Evolutionary conservation across 331 rosid species (phyloP).

Genomic region (Rosa hybrid): DNA sequence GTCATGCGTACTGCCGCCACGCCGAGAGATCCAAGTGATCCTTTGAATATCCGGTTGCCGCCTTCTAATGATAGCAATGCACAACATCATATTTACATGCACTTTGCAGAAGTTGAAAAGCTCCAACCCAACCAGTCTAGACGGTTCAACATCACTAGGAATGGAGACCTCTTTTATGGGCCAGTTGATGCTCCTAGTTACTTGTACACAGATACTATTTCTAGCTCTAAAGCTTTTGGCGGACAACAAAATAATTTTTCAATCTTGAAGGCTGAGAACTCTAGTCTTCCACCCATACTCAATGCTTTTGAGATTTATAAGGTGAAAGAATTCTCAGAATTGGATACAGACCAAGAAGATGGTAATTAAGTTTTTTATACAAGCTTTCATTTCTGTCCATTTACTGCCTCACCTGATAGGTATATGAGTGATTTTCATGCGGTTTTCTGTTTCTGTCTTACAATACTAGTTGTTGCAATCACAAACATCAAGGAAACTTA

Average conservation of each 20-base stretch:
- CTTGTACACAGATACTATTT: not conserved
- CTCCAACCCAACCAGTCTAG: not conserved
- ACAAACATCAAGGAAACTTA: conserved; percentile 9
- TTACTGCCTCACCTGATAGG: not conserved
- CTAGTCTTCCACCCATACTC: conserved; percentile 19
- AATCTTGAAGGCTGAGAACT: conserved; percentile 1
- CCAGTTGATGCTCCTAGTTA: not conserved
- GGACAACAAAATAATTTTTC: not conserved
- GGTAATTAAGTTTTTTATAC: not conserved
- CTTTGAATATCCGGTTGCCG: not conserved
- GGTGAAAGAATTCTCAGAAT: not conserved
- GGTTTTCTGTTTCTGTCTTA: not conserved
- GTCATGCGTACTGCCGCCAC: not conserved
- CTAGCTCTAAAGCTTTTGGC: not conserved
- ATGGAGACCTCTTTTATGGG: not conserved
- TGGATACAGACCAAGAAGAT: conserved; percentile 10
- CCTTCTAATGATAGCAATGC: not conserved
- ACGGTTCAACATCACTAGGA: not conserved
- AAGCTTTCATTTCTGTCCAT: not conserved
- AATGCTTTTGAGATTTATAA: conserved; percentile 16
- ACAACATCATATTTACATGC: not conserved
- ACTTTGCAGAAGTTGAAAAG: conserved; percentile 5
- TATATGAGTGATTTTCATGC: not conserved
- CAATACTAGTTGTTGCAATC: conserved; percentile 14
- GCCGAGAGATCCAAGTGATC: not conserved